Base-by-base conservation (phyloP, 1,139 yeast species). In the Taiozyma sp. region DNA sequence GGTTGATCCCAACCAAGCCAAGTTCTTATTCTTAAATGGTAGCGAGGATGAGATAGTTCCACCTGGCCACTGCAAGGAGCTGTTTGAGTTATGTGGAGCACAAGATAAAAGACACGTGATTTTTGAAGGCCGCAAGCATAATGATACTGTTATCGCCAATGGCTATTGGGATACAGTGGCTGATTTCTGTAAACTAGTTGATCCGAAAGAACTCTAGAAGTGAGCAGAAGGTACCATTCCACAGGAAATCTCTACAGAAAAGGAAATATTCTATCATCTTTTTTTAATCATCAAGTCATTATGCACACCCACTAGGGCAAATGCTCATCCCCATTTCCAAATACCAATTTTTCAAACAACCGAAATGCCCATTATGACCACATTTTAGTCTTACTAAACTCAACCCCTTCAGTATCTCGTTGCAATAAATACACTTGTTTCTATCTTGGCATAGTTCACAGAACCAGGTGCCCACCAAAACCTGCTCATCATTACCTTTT, bases 21-120 rank as follows among this genome's bases (percentile, higher is more conserved):
- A 46, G 0, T 75, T 84, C 38, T 72, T 92, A 48, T 80, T 92
- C 60, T 66, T 92, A 46, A 80, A 87, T 59, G 97, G 96, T 0
- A 70, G 79, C 29, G 72, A 75, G 43, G 99, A 93, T 70, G 99
- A 93, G 68, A 83, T 93, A 36, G 97, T 93, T 1, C 98, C 98
- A 1, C 96, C 97, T 0, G 59, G 60, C 1, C 98, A 93, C 63
- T 89, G 92, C 93, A 78, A 77, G 51, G 65, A 63, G 45, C 75
- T 93, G 39, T 84, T 66, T 64, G 78, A 77, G 43, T 60, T 80
- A 45, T 72, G 84, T 47, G 73, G 73, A 16, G 67, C 80, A 36
- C 60, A 65, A 3, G 66, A 68, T 34, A 85, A 84, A 63, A 64
- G 67, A 27, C 75, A 83, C 59, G 70, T 74, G 50, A 74, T 71